Base-by-base conservation (phyloP, 345 rosid species). In the Pugionium dolabratum region DNA sequence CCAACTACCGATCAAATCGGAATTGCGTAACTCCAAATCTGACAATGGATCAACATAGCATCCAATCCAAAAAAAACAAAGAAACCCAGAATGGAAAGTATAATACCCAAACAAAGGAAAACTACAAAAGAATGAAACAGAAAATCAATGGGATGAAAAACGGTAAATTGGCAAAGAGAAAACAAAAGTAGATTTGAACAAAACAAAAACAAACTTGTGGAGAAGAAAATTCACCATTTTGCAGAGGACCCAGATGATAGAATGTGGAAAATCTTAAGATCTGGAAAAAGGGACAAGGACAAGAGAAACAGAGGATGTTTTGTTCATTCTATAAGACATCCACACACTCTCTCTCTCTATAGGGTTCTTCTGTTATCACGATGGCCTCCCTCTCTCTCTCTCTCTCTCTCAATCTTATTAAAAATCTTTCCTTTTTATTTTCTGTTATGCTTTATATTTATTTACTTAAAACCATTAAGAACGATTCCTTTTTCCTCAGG, bases 181-280 rank as follows among this genome's bases (percentile, higher is more conserved):
- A 26, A 8, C 8, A 7, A 28, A 39, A 41, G 58, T 49, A 60
- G 63, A 67, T 45, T 74, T 60, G 61, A 59, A 57, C n/a, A 40
- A 58, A 44, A 49, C 4, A 54, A 25, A 7, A 53, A 10, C 11
- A 47, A 45, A 37, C 74, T 43, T 37, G 44, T 30, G 33, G 46
- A 46, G 46, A 66, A 40, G 71, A 69, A 37, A 76, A 61, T 62
- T 83, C 84, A 84, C 89, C 95, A 92, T 67, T 69, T 54, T 47
- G 82, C 66, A 67, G 76, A 79, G 70, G 78, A 81, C 83, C 84
- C 86, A 79, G 87, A 79, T 70, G 78, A 82, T 78, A 41, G 82
- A 83, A 70, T 76, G 79, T 39, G 75, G 79, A 66, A 75, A 75
- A 79, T 39, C 75, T 84, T 72, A 92, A 89, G 98, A 92, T 92